Percentiles rank a stretch among this genome's conserved stretches.
Conservation (phyloP, 2,329 filamentous ascomycete genomes). For the Pyrenophora graminea region DNA sequence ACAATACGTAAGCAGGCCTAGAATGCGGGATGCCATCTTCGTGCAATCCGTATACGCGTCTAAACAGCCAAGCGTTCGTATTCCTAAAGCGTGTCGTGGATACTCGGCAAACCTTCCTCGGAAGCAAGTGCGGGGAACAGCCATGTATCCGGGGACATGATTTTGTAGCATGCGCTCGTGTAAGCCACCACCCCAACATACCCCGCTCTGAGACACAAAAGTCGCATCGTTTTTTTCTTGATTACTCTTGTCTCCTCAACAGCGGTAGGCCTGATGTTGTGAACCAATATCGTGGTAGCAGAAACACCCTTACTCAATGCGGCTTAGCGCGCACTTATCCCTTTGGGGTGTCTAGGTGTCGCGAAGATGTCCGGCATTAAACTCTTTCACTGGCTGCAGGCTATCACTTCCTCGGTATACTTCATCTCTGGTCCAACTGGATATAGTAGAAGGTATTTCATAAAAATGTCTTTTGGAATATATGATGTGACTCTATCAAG, state of each 20-base stretch:
- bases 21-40: slow-evolving; percentile 8
- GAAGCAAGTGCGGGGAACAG: slow-evolving; percentile 13
- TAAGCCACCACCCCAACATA: not conserved
- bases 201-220: slow-evolving; percentile 2
- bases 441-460: too few species aligned
- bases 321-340: not conserved
- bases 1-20: not conserved
- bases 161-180: not conserved
- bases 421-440: too few species aligned
- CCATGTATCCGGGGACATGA: slow-evolving; percentile 9
- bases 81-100: not conserved
- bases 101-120: slow-evolving; percentile 19
- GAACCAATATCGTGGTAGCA: not conserved
- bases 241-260: not conserved
- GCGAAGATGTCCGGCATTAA: too few species aligned
- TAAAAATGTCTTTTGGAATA: too few species aligned
- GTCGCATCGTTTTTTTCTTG: not conserved
- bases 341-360: too few species aligned
- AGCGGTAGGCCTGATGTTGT: not conserved
- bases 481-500: too few species aligned
- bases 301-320: not conserved
- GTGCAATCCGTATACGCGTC: slow-evolving; percentile 7
- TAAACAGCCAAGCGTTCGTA: not conserved
- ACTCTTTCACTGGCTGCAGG: too few species aligned
- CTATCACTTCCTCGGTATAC: too few species aligned